Evolutionary conservation across 306 rosid species (phyloP), one percentile per base, ranked within the genome.

Genomic region (Inga oerstediana): DNA sequence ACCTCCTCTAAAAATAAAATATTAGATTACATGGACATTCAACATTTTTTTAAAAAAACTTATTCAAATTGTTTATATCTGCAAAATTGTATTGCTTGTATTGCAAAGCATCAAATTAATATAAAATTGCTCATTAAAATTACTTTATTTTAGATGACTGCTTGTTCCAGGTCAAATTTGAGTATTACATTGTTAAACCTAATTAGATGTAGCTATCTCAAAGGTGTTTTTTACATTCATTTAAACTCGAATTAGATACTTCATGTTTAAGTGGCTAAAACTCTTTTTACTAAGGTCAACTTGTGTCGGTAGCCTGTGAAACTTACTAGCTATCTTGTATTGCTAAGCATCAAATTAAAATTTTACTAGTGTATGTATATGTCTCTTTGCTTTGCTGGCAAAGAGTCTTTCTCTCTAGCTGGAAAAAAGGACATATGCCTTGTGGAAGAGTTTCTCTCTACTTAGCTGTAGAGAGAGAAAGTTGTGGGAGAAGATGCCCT

Each of bases 381-480:
- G n/a, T 85, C 69, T 82, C 66, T 78, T 79, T 80, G 89, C 89
- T 84, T 86, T 8, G 86, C 79, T 86, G 93, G 89, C 87, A 66
- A 49, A 76, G 69, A 27, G 16, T 11, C 7, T 10, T 7, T 61
- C 41, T 81, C 44, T 72, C 37, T 62, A 65, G 86, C 73, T 82
- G 91, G 86, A 87, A 54, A 61, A 20, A 70, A 44, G 85, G 88
- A 89, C 86, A 91, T 84, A 87, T 89, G 88, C 93, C 90, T 83
- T 89, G 79, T 70, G 45, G 81, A 84, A 80, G 80, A 84, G 78
- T 77, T 45, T 82, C 88, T 82, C 87, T 32, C 81, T 66, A 82
- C 72, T 78, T 72, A 84, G 84, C 81, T 88, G 83, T 73, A 71
- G 85, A 77, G 72, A 69, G 72, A 68, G 79, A 77, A 46, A 72